Evolutionary conservation across 345 rosid species (phyloP), one percentile per base, ranked within the genome.

Genomic region (Garcia nutans): DNA sequence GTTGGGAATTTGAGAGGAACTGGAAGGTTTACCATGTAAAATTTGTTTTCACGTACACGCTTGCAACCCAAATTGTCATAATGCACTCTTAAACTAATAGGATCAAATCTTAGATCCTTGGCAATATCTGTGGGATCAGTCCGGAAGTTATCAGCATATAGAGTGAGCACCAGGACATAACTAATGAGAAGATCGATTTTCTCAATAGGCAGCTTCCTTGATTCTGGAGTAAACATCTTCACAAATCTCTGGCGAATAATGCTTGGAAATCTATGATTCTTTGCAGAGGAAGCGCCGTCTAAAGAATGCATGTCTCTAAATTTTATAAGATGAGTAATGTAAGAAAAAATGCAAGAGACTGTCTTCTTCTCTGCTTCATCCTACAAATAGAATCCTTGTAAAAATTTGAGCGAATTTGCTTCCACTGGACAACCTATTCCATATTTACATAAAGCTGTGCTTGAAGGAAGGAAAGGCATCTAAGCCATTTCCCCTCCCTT

Each of bases 31-130:
- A 86, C 90, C 13, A 74, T 24, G 23, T 8, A 23, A 5, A 58
- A 68, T 19, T 87, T 87, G 73, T 45, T 64, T 65, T 84, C 86
- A 6, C 73, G 73, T 0, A 10, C 23, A 5, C 89, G 26, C 81
- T 89, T 95, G 89, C 99, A 96, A 4, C 99, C 98, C 81, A 96
- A 76, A 72, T 85, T 80, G 83, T 82, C 86, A 37, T 82, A 90
- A 82, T 89, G 91, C 41, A 17, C 63, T 77, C 96, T 87, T 77
- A 92, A 59, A 9, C 20, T 75, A 20, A 87, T 60, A 3, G 68
- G 41, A 52, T 86, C 84, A 80, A 86, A 82, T 83, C 89, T 87
- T 66, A 93, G 90, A 79, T 96, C 98, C 79, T 80, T 88, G 3
- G 92, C 89, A 52, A 93, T 88, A 81, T 96, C 98, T 6, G 77